Evolutionary conservation across 352 stramenopile species (phyloP).

Genomic region (Phytophthora idaei): DNA sequence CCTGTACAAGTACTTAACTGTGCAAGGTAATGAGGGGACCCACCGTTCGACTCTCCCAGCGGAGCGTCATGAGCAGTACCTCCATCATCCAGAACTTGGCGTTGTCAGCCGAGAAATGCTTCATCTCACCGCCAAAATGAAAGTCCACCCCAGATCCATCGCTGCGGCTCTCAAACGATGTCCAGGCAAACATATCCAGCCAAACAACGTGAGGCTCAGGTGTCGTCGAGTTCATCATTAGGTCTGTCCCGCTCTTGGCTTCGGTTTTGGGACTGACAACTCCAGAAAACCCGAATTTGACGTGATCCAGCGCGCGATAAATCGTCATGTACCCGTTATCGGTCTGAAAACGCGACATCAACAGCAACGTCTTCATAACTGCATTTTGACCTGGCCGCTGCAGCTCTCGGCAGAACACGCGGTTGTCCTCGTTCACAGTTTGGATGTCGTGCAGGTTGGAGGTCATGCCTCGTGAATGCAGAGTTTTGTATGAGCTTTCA

Average conservation of each 20-base stretch:
- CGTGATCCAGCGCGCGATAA: slow-evolving; percentile 44
- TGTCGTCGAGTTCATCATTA: neutral
- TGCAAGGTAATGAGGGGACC: slow-evolving; percentile 32
- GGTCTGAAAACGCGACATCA: slow-evolving; percentile 46
- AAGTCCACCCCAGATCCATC: slow-evolving; percentile 29
- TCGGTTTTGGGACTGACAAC: slow-evolving; percentile 3
- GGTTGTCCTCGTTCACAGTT: slow-evolving; percentile 44
- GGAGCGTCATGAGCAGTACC: slow-evolving; percentile 39
- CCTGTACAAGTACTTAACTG: slow-evolving; percentile 4
- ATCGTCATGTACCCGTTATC: slow-evolving; percentile 43
- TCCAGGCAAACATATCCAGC: slow-evolving; percentile 45
- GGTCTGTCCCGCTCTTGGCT: neutral
- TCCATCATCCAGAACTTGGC: slow-evolving; percentile 44
- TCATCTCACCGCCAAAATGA: slow-evolving; percentile 39
- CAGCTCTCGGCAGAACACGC: slow-evolving; percentile 43
- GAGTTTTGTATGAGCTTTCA: slow-evolving; percentile 29
- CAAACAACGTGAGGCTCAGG: slow-evolving; percentile 24
- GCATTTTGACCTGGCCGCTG: slow-evolving; percentile 27
- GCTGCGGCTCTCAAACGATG: slow-evolving; percentile 26
- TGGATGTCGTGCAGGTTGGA: slow-evolving; percentile 37
- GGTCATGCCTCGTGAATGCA: slow-evolving; percentile 44
- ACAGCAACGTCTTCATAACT: slow-evolving; percentile 42
- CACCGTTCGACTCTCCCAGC: slow-evolving; percentile 35
- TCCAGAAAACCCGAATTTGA: slow-evolving; percentile 27
- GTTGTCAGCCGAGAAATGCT: slow-evolving; percentile 38